These are phyloP conservation scores for Phytophthora lateralis DNA, from an alignment of 352 stramenopile species.

Conservation along the genomic window DNA sequence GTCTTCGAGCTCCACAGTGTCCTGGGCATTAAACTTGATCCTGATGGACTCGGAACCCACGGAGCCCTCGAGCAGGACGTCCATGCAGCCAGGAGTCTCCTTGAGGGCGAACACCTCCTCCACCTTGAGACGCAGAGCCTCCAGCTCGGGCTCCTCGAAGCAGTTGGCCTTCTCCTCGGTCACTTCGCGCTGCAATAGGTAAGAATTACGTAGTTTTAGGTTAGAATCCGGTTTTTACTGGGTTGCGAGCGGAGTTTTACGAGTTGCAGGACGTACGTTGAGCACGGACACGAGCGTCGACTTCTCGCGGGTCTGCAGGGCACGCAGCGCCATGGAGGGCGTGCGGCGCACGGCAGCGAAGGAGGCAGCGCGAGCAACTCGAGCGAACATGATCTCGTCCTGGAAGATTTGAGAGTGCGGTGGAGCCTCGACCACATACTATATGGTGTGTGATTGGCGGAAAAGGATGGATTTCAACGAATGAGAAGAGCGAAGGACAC, in stretches of 20 bases:
- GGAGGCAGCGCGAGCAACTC: conserved; percentile 44
- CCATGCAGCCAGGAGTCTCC: conserved; percentile 68
- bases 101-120: conserved; percentile 68
- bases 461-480: conserved; percentile 11
- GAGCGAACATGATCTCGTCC: conserved; percentile 46
- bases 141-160: conserved; percentile 76
- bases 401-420: conserved; percentile 31
- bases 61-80: conserved; percentile 62
- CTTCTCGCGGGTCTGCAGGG: conserved; percentile 63
- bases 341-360: conserved; percentile 33
- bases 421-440: conserved; percentile 31
- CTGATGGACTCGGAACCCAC: conserved; percentile 61
- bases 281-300: conserved; percentile 30
- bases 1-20: conserved; percentile 72
- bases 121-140: conserved; percentile 71
- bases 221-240: background rate
- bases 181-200: conserved; percentile 60
- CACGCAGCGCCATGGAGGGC: conserved; percentile 32
- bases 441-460: conserved; percentile 18
- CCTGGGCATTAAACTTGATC: conserved; percentile 84
- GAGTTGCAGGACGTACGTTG: conserved; percentile 19
- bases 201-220: background rate
- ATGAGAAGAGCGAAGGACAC: conserved; percentile 7
- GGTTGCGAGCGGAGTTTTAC: background rate
- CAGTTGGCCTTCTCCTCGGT: conserved; percentile 87